phyloP scores from a whole-genome alignment of 2,329 filamentous ascomycete genomes.

The Neonectria punicea region DNA sequence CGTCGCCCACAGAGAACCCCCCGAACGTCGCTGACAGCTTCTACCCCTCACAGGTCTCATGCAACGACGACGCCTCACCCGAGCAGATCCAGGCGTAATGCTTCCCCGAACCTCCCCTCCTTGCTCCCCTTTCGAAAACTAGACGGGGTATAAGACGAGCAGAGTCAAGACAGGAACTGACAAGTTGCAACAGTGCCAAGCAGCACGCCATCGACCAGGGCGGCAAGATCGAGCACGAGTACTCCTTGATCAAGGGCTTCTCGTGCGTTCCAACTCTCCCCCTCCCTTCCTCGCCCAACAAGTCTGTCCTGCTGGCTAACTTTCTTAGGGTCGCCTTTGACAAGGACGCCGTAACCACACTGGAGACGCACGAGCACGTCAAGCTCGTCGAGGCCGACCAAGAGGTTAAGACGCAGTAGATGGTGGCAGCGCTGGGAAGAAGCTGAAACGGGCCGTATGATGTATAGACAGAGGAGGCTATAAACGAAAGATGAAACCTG shows the following conservation, averaged over 20 bases:
- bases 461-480: not conserved
- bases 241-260: conserved; percentile 90
- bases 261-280: conserved; percentile 69
- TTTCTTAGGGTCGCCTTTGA: conserved; percentile 75
- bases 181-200: conserved; percentile 72
- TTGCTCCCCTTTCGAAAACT: not conserved
- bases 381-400: conserved; percentile 79
- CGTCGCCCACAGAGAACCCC: not conserved
- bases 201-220: conserved; percentile 78
- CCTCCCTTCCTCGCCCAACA: not conserved
- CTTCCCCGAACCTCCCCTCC: not conserved
- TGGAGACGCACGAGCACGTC: conserved; percentile 77
- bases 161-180: conserved; percentile 8
- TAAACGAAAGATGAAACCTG: not conserved
- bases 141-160: not conserved
- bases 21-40: conserved; percentile 27
- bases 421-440: not conserved
- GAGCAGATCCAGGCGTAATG: conserved; percentile 75
- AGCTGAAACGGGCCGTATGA: not conserved
- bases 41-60: conserved; percentile 71
- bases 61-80: conserved; percentile 75
- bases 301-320: not conserved
- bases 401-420: conserved; percentile 77
- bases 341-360: conserved; percentile 71
- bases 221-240: conserved; percentile 86